Conservation (phyloP, 1,284 basidiomycete genomes). For the Moesziomyces sp. region DNA sequence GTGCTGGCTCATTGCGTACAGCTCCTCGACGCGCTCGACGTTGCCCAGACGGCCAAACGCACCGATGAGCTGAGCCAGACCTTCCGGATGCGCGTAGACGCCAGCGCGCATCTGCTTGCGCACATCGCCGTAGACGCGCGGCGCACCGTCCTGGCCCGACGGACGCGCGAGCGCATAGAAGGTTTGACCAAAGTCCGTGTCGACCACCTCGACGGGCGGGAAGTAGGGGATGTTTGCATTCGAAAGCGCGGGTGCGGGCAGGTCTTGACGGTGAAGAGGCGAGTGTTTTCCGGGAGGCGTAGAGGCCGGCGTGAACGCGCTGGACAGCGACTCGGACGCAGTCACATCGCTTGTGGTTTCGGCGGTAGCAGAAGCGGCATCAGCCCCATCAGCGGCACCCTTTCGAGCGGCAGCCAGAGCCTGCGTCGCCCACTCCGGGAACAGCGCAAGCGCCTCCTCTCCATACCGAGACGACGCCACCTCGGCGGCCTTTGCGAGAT, state of each 20-base stretch:
- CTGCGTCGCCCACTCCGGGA: constrained; percentile 27
- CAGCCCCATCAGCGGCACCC: background rate
- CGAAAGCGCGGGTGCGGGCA: constrained; percentile 24
- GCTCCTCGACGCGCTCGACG: constrained; percentile 71
- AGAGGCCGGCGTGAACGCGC: constrained; percentile 23
- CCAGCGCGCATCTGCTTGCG: constrained; percentile 39
- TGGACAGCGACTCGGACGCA: constrained; percentile 16
- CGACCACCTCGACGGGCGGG: constrained; percentile 53
- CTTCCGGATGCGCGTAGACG: constrained; percentile 52
- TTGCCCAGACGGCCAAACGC: constrained; percentile 70
- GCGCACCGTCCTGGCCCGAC: constrained; percentile 20
- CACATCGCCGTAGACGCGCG: constrained; percentile 34
- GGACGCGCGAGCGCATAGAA: constrained; percentile 20
- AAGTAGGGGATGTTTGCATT: constrained; percentile 13
- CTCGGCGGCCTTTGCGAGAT: constrained; percentile 15
- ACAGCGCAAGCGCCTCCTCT: constrained; percentile 26
- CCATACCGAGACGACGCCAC: constrained; percentile 34
- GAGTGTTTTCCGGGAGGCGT: constrained; percentile 30
- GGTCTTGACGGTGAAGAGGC: constrained; percentile 39
- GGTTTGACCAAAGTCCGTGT: constrained; percentile 49
- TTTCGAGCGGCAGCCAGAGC: constrained; percentile 1
- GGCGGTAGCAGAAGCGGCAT: constrained; percentile 1
- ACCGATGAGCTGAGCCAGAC: constrained; percentile 53
- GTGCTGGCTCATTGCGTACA: constrained; percentile 70
- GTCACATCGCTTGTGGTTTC: constrained; percentile 14